These are phyloP conservation scores for Venturia nashicola DNA, from an alignment of 2,329 filamentous ascomycete genomes.

Conservation along the genomic window DNA sequence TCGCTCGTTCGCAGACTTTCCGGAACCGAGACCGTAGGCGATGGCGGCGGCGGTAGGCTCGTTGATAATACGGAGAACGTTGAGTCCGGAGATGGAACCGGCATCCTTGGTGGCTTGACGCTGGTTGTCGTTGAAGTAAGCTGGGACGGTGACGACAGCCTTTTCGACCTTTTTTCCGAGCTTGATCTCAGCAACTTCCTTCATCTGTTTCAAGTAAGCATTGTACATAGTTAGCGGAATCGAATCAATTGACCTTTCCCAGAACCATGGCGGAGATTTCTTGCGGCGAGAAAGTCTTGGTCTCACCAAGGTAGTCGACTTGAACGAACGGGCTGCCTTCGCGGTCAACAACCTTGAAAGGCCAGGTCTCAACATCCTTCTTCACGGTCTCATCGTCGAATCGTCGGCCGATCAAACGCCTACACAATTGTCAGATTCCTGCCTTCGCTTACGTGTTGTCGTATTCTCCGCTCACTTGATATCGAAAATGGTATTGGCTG, in stretches of 20 bases:
- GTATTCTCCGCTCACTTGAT: constrained; percentile 62
- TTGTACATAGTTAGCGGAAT: neutral
- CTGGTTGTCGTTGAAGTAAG: constrained; percentile 98
- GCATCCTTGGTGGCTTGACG: constrained; percentile 98
- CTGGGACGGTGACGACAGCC: constrained; percentile 95
- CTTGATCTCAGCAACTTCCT: constrained; percentile 97
- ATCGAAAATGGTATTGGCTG: constrained; percentile 94
- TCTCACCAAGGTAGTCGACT: constrained; percentile 91
- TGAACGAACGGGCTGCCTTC: constrained; percentile 81
- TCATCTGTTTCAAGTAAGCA: constrained; percentile 54
- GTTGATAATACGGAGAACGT: constrained; percentile 99
- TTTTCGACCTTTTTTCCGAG: constrained; percentile 98
- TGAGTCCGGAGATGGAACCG: constrained; percentile 91
- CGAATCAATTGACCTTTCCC: constrained; percentile 58
- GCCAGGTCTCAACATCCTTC: constrained; percentile 98
- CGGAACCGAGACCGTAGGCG: constrained; percentile 78
- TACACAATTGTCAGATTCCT: constrained; percentile 25
- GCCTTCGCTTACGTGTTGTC: neutral
- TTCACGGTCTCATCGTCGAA: constrained; percentile 94
- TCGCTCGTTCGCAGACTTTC: constrained; percentile 70
- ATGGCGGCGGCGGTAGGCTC: constrained; percentile 96
- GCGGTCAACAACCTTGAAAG: constrained; percentile 94
- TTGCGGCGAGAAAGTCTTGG: constrained; percentile 92
- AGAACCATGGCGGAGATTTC: constrained; percentile 99
- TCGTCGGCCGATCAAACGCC: constrained; percentile 93